Base-by-base conservation (phyloP, 164 flowering plant species). In the Tetracentron sinense region DNA sequence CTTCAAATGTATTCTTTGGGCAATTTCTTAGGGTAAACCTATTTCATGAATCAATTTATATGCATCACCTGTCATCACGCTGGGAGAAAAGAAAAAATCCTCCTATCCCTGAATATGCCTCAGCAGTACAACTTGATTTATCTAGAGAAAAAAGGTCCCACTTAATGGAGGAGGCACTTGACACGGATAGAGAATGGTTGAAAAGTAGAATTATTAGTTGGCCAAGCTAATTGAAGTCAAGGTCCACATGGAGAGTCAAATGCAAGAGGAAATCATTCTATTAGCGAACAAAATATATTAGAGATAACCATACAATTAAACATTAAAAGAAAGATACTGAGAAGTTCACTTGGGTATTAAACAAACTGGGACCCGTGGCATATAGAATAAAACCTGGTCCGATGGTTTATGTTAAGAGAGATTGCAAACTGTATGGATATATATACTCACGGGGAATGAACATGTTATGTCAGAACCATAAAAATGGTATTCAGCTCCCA, bases 381-480 rank as follows among this genome's bases (percentile, higher is more conserved):
- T 44, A 27, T 47, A 25, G 28, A 20, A 23, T 21, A 29, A 50
- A 61, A 50, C 47, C 33, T 16, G 42, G 42, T 21, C 11, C 19
- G 62, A 23, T 50, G 27, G 25, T 35, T 12, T 12, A 26, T 26
- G 27, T 6, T 20, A 8, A 49, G 23, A 7, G 22, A 46, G 53
- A 58, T 19, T 25, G 25, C 26, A 26, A 20, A 31, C 27, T 20
- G 25, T 58, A 29, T 15, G n/a, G 22, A 57, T 22, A 53, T 38
- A n/a, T 29, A 48, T 57, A 77, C 97, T 85, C 68, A 92, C 96
- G 42, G 98, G 98, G 71, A 79, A 92, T 22, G 98, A 86, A 73
- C 98, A 92, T 6, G 98, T 86, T 58, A 92, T 89, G 69, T 92
- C 98, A 71, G 98, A 89, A 62, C 91, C 98, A 80, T 92, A 92